These are phyloP conservation scores for Agaricus sinodeliciosus DNA, from an alignment of 768 basidiomycete genomes.

Conservation along the genomic window DNA sequence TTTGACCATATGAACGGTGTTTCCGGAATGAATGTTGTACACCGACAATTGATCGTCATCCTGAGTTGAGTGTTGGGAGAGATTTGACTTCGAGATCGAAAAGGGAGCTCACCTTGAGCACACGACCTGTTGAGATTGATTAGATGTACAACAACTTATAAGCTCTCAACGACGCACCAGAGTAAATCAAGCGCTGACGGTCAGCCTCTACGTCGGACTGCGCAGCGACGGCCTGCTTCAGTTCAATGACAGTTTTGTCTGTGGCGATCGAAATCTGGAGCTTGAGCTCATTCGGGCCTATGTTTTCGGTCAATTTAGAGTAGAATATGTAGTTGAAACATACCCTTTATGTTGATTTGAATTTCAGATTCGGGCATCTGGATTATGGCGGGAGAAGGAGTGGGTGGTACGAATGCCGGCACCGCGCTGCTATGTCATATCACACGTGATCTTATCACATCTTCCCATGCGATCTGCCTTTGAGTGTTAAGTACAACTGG, in stretches of 20 bases:
- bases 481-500: no score
- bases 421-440: not conserved
- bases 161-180: constrained; percentile 42
- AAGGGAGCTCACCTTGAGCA: constrained; percentile 51
- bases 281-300: constrained; percentile 90
- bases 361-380: constrained; percentile 48
- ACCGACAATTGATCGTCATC: constrained; percentile 76
- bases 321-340: not conserved
- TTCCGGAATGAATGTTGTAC: constrained; percentile 87
- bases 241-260: constrained; percentile 82
- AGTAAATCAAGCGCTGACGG: constrained; percentile 88
- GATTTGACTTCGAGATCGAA: not conserved
- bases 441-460: not conserved
- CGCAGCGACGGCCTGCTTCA: constrained; percentile 85
- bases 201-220: constrained; percentile 84
- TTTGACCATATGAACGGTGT: constrained; percentile 94
- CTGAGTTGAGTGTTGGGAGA: constrained; percentile 25
- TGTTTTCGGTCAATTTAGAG: not conserved
- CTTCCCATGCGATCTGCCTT: no score
- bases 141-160: not conserved
- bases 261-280: constrained; percentile 76
- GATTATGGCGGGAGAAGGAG: not conserved
- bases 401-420: not conserved
- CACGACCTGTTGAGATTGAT: constrained; percentile 42
- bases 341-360: constrained; percentile 68